Base-by-base conservation (phyloP, 2,329 filamentous ascomycete genomes). In the Fusarium sp. region DNA sequence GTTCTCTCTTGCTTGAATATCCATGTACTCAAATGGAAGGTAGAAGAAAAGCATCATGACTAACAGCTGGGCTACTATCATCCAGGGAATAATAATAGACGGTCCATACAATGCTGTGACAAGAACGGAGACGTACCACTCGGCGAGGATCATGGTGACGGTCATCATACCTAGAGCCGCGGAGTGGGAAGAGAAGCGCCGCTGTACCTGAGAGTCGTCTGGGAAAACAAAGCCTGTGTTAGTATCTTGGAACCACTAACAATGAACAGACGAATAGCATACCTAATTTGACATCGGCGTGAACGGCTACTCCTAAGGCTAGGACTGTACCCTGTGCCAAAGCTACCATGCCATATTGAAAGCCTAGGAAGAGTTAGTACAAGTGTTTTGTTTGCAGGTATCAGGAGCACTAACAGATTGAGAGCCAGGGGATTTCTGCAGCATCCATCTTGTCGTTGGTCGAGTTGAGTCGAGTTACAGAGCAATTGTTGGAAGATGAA, bases 51-150 rank as follows among this genome's bases (percentile, higher is more conserved):
- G 38, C 8, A 27, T 13, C 3, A n/a, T 49, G 11, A 16, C 6
- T 11, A 58, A 30, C 11, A 24, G 4, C 12, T 64, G 62, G 10
- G 60, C 24, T 5, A 64, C 11, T 20, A 24, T 9, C 7, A 64
- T 8, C 49, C 45, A 64, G 8, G 15, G 18, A 7, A 64, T 40
- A 12, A 34, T 27, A 8, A 58, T 15, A 18, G 16, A 30, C 12
- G 61, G 59, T 9, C 61, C 52, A 20, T 38, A 24, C 13, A 34
- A 15, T 9, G 51, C 13, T 16, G 43, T n/a, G 29, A 40, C 22
- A 25, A 64, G 12, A 15, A 40, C 15, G 38, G 59, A 64, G 27
- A 41, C 22, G 59, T 64, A 64, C 38, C 38, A 16, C 12, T 64
- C 43, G 15, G 44, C 27, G 12, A 30, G 7, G 20, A 44, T 11